Percentiles rank a stretch among this genome's conserved stretches.
Conservation (phyloP, 106 monocot species). For the Allium fistulosum region DNA sequence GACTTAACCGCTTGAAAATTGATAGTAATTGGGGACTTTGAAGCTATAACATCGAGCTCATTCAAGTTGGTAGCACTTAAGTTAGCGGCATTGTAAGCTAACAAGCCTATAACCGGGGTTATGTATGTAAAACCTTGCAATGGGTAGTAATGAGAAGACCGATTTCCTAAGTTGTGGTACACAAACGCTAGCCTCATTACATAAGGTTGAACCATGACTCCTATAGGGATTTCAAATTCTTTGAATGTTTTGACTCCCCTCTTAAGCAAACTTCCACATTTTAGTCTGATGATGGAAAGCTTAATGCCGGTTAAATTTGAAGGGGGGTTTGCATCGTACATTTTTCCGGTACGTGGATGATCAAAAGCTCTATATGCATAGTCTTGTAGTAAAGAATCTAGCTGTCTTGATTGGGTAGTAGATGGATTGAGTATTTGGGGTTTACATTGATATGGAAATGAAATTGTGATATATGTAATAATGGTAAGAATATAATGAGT, state of each 20-base stretch:
- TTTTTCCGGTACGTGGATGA: slow-evolving; percentile 53
- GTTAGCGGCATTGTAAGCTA: slow-evolving; percentile 65
- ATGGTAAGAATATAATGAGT: slow-evolving; percentile 8
- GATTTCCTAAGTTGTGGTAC: slow-evolving; percentile 81
- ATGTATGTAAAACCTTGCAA: slow-evolving; percentile 58
- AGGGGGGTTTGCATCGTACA: slow-evolving; percentile 39
- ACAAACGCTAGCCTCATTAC: slow-evolving; percentile 71
- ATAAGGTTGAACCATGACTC: slow-evolving; percentile 52
- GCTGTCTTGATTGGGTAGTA: slow-evolving; percentile 14
- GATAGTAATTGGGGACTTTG: slow-evolving; percentile 41
- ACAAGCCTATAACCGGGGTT: slow-evolving; percentile 63
- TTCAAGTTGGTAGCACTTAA: slow-evolving; percentile 37
- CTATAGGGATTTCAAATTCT: slow-evolving; percentile 59
- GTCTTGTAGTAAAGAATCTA: slow-evolving; percentile 72
- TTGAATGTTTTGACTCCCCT: slow-evolving; percentile 50
- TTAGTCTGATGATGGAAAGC: slow-evolving; percentile 48
- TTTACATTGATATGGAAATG: slow-evolving; percentile 15
- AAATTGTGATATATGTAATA: slow-evolving; percentile 13
- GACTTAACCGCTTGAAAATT: slow-evolving; percentile 28
- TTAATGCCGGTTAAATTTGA: slow-evolving; percentile 59
- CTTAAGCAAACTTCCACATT: slow-evolving; percentile 63
- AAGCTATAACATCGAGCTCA: slow-evolving; percentile 43
- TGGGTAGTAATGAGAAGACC: slow-evolving; percentile 56
- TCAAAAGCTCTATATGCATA: slow-evolving; percentile 64
- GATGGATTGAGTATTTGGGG: slow-evolving; percentile 17